Conservation (phyloP, 352 stramenopile species). For the Phytophthora aleatoria region DNA sequence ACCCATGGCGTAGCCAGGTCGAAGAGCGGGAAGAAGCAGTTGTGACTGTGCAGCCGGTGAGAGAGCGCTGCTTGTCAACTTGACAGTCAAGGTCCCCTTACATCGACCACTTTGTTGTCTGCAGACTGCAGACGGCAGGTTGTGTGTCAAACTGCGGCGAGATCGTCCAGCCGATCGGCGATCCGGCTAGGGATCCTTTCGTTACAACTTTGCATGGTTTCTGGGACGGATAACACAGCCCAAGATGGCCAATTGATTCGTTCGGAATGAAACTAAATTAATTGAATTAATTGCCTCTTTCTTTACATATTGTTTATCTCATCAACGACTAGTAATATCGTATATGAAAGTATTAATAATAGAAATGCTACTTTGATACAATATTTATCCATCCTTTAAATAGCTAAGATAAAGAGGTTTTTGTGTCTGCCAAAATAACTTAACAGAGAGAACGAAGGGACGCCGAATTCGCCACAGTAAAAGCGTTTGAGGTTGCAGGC, state of each 20-base stretch:
- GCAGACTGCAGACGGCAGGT: too few relatives aligned
- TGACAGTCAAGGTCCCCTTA: too few relatives aligned
- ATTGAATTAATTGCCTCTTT: not conserved
- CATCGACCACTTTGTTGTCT: too few relatives aligned
- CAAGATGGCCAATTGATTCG: conserved; percentile 7
- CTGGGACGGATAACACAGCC: conserved; percentile 8
- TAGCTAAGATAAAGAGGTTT: too few relatives aligned
- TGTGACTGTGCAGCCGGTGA: not conserved
- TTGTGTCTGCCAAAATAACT: too few relatives aligned
- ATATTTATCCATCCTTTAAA: too few relatives aligned
- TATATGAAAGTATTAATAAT: too few relatives aligned
- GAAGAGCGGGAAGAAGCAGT: conserved; percentile 17
- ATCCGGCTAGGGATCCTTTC: conserved; percentile 23
- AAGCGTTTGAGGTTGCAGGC: too few relatives aligned
- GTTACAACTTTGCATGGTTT: conserved; percentile 18
- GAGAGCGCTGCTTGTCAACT: not conserved
- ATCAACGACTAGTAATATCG: not conserved
- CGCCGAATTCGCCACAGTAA: too few relatives aligned
- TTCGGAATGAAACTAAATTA: too few relatives aligned
- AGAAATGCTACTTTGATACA: too few relatives aligned
- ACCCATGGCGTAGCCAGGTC: conserved; percentile 23
- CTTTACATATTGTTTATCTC: not conserved
- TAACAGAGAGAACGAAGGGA: too few relatives aligned
- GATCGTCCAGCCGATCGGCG: conserved; percentile 22
- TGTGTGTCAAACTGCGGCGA: conserved; percentile 1